Evolutionary conservation across 176 grass and related monocot genomes (phyloP).

Genomic region (Oryza meridionalis): DNA sequence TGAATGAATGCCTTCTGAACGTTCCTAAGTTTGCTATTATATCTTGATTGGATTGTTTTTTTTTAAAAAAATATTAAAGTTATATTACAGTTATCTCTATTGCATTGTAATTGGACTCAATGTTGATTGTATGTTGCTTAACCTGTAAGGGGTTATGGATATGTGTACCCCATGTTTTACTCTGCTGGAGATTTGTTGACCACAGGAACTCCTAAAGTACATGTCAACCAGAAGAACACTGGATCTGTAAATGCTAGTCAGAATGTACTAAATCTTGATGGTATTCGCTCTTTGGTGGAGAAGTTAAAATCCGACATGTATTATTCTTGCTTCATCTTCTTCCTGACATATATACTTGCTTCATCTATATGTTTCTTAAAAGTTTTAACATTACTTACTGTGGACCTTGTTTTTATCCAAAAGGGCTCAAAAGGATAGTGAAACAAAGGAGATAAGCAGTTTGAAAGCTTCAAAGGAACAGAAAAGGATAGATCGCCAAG

Average conservation of each 20-base stretch:
- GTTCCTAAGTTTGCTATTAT: too few species aligned
- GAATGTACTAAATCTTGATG: constrained; percentile 49
- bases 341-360: too few species aligned
- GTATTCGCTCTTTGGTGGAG: constrained; percentile 55
- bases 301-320: constrained; percentile 61
- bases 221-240: constrained; percentile 18
- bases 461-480: constrained; percentile 56
- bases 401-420: constrained; percentile 16
- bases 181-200: constrained; percentile 39
- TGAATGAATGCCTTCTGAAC: too few species aligned
- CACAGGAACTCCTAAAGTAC: constrained; percentile 21
- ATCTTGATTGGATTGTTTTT: neutral
- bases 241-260: constrained; percentile 35
- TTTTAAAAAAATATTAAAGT: neutral
- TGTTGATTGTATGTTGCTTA: neutral
- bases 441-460: constrained; percentile 54
- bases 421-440: constrained; percentile 55
- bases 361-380: neutral
- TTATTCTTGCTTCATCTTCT: neutral
- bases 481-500: constrained; percentile 49
- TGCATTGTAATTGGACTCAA: neutral
- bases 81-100: neutral
- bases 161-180: constrained; percentile 13
- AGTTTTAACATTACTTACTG: neutral
- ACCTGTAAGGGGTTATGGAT: neutral